Base-by-base conservation (phyloP, 2,329 filamentous ascomycete species). In the Ophiosphaerella korrae region DNA sequence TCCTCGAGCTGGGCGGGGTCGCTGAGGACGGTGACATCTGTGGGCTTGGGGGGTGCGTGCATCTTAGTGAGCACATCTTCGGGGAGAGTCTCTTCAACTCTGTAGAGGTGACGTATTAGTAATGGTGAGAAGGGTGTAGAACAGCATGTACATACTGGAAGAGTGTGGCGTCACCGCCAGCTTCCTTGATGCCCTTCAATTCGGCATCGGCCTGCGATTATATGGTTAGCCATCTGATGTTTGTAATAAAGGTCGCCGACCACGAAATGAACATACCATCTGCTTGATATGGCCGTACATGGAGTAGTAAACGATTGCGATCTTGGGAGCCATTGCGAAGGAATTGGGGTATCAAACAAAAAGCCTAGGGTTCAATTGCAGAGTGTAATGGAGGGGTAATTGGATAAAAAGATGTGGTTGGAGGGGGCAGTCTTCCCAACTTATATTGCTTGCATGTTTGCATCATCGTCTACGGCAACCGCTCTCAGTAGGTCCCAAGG, bases 21-120 rank as follows among this genome's bases (percentile, higher is more conserved):
- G 52, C 87, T 80, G 63, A 90, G 74, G 50, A 86, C 62, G 14
- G 68, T 83, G 73, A 94, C 79, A 70, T 84, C 80, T 59, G 82
- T 73, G 67, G 83, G 75, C 81, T 96, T 95, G 62, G 86, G 72
- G 4, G 92, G 89, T 26, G 94, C 94, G 79, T 95, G 77, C 92
- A 99, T 95, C 85, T 96, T 96, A 63, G 73, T 67, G 51, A 97
- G 84, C 60, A 97, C 88, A 1, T 97, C 92, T 33, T 89, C 68
- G 32, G 89, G 68, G 41, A 99, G 90, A 13, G 94, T 97, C 83
- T 99, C 94, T 48, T 85, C 75, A 71, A 97, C 81, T 73, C 86
- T 88, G 55, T 18, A 34, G 34, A 16, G 11, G 2, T 29, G 7
- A 29, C 26, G 7, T 14, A 7, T 47, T 18, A 53, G 56, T 42